Evolutionary conservation across 768 basidiomycete genomes (phyloP), one percentile per base, ranked within the genome.

Genomic region (Lanmaoa rubissima): DNA sequence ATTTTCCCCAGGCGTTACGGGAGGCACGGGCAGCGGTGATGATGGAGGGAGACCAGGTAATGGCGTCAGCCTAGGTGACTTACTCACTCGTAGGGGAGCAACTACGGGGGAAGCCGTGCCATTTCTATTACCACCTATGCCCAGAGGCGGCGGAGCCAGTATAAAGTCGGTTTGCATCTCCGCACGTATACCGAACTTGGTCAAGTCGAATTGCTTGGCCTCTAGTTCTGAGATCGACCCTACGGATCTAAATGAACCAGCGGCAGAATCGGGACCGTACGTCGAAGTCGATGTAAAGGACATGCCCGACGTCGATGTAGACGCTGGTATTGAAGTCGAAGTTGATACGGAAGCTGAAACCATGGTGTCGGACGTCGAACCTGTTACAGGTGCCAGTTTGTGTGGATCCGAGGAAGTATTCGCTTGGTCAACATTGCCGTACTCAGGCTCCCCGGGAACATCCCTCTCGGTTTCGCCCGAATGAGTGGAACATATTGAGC

Each of bases 21-120:
- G 53, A 13, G 59, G 50, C 2, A 53, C 41, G 1, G 57, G 55
- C 12, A 66, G 54, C 10, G 65, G 67, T 2, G 63, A 65, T 9
- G 56, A 53, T 9, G 61, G 62, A 39, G 58, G 54, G 34, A 54
- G 32, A 46, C 60, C 42, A 45, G 63, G 53, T 8, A 61, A 69
- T 4, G 61, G 57, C 2, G 65, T 34, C 26, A 59, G 45, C n/a
- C 59, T 61, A 12, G 70, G 68, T 1, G 64, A 59, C 59, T 73
- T 72, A 51, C 54, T 55, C 19, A 72, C 35, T 12, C 70, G 63
- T 0, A 72, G 46, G 0, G 70, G 70, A 9, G 72, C 67, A 3
- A 71, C 59, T 0, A 35, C 31, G 0, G 69, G 48, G 1, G 65
- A 58, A 1, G 48, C 40, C 19, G 46, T 1, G 8, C 41, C 39